Evolutionary conservation across 2,329 filamentous ascomycete species (phyloP).

Genomic region (Neonectria punicea): DNA sequence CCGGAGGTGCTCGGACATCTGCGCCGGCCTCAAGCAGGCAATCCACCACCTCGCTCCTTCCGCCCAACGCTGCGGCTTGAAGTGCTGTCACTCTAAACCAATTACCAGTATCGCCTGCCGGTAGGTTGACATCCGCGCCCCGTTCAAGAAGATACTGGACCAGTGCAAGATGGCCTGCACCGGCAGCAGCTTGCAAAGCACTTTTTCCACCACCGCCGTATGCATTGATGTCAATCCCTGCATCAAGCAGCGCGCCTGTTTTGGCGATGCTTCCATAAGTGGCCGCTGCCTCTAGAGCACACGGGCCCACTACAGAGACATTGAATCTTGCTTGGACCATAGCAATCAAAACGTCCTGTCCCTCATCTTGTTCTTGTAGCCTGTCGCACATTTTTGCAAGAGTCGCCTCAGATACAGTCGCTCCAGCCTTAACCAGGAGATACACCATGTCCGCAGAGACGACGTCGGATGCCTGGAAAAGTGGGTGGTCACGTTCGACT

Average conservation of each 20-base stretch:
- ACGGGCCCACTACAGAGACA: neutral
- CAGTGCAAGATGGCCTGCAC: neutral
- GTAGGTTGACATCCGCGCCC: slow-evolving; percentile 6
- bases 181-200: slow-evolving; percentile 6
- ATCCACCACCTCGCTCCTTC: neutral
- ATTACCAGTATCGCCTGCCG: too few species aligned
- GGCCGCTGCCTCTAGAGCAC: neutral
- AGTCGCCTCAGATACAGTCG: neutral
- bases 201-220: neutral
- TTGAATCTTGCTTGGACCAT: neutral
- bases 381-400: neutral
- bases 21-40: slow-evolving; percentile 10
- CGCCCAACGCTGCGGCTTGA: slow-evolving; percentile 1
- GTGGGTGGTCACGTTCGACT: neutral
- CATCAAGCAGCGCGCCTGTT: neutral
- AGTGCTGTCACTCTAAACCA: too few species aligned
- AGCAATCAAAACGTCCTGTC: neutral
- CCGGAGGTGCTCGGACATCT: neutral
- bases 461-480: neutral
- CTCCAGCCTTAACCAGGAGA: neutral
- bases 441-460: neutral
- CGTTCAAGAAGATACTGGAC: slow-evolving; percentile 3
- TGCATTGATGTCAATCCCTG: slow-evolving; percentile 1
- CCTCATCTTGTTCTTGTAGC: too few species aligned
- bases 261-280: neutral